Percentiles rank a stretch among this genome's conserved stretches.
phyloP scores from a whole-genome alignment of 352 stramenopile genomes.

The Globisporangium okanoganense region DNA sequence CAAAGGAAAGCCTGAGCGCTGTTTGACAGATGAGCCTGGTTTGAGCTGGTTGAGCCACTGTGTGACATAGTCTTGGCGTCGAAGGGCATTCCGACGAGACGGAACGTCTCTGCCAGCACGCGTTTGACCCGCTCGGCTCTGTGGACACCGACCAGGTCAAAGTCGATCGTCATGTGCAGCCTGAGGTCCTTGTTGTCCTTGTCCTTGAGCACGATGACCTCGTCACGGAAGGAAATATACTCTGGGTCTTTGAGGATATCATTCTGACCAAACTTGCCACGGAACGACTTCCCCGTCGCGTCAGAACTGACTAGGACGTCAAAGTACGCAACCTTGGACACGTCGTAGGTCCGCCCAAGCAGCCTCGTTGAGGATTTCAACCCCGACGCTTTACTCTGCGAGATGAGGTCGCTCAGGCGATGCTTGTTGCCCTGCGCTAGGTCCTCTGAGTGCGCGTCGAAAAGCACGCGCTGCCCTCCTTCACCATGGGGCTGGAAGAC shows the following conservation, averaged over 20 bases:
- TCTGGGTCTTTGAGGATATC: conserved; percentile 27
- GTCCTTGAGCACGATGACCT: conserved; percentile 38
- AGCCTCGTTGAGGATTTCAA: conserved; percentile 20
- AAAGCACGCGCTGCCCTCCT: conserved; percentile 37
- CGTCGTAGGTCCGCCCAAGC: conserved; percentile 53
- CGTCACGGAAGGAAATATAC: conserved; percentile 19
- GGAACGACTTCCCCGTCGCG: conserved; percentile 28
- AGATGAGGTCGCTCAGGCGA: conserved; percentile 33
- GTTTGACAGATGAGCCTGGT: conserved; percentile 11
- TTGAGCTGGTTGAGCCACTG: conserved; percentile 4
- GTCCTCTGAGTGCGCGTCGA: conserved; percentile 44
- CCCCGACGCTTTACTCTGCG: neutral
- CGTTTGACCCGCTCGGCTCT: conserved; percentile 44
- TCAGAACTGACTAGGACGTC: conserved; percentile 41
- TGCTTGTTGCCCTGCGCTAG: conserved; percentile 28
- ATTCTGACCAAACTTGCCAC: conserved; percentile 33
- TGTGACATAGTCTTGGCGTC: conserved; percentile 44
- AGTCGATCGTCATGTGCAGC: conserved; percentile 32
- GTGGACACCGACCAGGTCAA: conserved; percentile 47
- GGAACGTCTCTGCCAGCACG: conserved; percentile 58
- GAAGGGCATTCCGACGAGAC: conserved; percentile 56
- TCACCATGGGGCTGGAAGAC: conserved; percentile 49
- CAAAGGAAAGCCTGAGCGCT: conserved; percentile 45
- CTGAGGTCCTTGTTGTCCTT: conserved; percentile 35
- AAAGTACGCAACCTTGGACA: conserved; percentile 52